phyloP scores from a whole-genome alignment of 78 protist genomes.

The Ministeria vibrans region DNA sequence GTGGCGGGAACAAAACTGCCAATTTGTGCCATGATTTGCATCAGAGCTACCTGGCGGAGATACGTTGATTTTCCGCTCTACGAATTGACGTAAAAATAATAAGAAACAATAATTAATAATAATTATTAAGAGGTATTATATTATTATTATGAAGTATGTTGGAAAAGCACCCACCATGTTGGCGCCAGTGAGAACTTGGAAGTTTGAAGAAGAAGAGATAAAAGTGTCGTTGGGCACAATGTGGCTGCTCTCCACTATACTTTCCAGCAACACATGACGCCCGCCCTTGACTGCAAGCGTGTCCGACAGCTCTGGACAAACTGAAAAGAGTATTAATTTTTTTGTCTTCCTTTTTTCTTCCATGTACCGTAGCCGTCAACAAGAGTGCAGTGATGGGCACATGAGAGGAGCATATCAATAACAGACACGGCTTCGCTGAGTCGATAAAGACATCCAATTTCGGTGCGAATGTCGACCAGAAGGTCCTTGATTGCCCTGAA shows the following conservation, averaged over 20 bases:
- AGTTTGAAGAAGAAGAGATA: background rate
- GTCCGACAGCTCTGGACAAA: background rate
- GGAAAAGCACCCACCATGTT: slow-evolving; percentile 29
- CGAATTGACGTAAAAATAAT: background rate
- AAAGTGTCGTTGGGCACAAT: background rate
- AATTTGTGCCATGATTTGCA: slow-evolving; percentile 40
- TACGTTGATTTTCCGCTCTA: slow-evolving; percentile 44
- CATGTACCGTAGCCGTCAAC: background rate
- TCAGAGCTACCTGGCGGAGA: slow-evolving; percentile 20
- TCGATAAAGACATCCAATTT: background rate
- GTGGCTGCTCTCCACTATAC: background rate
- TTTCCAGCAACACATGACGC: slow-evolving; percentile 17
- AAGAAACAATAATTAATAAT: background rate
- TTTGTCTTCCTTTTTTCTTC: background rate
- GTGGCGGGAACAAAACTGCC: slow-evolving; percentile 49
- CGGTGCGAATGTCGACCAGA: background rate
- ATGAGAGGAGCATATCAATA: slow-evolving; percentile 22
- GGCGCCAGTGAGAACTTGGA: slow-evolving; percentile 40
- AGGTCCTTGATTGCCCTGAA: background rate
- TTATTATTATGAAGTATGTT: background rate
- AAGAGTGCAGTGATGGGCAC: background rate
- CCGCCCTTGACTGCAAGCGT: slow-evolving; percentile 1
- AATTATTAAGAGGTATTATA: background rate
- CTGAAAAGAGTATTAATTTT: background rate
- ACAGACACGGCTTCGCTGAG: slow-evolving; percentile 16